Evolutionary conservation across 305 asterid species (phyloP).

Genomic region (Ajuga reptans): DNA sequence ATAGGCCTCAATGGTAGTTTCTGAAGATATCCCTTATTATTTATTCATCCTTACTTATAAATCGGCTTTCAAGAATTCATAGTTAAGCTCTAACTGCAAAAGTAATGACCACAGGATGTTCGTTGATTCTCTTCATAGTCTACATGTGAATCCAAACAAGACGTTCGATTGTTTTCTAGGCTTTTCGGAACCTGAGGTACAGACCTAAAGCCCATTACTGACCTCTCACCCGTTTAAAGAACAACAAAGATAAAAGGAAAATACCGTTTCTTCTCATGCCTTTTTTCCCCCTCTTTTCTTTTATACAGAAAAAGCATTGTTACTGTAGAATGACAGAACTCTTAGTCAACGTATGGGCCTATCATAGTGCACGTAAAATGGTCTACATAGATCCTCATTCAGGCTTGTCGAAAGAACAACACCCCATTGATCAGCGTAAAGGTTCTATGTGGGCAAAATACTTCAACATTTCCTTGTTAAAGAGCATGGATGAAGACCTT

Average conservation of each 20-base stretch:
- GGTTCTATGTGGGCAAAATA: slow-evolving; percentile 80
- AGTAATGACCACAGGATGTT: slow-evolving; percentile 58
- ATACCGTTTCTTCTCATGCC: slow-evolving; percentile 22
- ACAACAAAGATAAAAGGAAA: background rate
- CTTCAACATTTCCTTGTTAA: slow-evolving; percentile 53
- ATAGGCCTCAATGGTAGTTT: background rate
- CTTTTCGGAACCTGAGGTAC: slow-evolving; percentile 62
- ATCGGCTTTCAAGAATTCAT: background rate
- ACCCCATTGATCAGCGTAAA: slow-evolving; percentile 60
- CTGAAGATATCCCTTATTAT: background rate
- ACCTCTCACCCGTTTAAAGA: background rate
- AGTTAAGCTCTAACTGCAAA: slow-evolving; percentile 17
- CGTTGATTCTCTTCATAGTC: slow-evolving; percentile 71
- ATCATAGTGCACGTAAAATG: slow-evolving; percentile 80
- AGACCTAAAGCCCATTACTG: background rate
- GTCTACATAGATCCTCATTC: slow-evolving; percentile 69
- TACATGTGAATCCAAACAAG: slow-evolving; percentile 40
- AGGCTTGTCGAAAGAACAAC: slow-evolving; percentile 68
- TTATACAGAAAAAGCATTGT: slow-evolving; percentile 67
- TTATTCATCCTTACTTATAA: slow-evolving; percentile 4
- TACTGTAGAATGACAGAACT: slow-evolving; percentile 77
- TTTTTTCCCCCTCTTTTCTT: slow-evolving; percentile 4
- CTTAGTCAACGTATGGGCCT: slow-evolving; percentile 91
- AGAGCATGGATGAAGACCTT: slow-evolving; percentile 92
- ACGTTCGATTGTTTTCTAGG: slow-evolving; percentile 53